phyloP scores from a whole-genome alignment of 768 basidiomycete genomes.

The Omphalotus guepiniiformis region DNA sequence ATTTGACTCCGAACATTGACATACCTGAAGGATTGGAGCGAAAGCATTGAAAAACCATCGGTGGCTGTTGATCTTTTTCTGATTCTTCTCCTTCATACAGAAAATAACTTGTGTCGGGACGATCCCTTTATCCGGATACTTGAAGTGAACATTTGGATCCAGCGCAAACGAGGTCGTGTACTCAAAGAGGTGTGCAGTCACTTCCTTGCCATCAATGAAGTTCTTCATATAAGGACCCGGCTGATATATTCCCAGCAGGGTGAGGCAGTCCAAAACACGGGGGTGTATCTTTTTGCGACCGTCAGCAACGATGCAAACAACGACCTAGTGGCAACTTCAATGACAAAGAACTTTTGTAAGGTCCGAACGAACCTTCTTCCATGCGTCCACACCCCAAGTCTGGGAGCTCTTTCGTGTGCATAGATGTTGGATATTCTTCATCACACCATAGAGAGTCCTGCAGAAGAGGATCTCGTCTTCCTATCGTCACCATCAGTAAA shows the following conservation, averaged over 20 bases:
- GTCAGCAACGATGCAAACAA: conserved; percentile 89
- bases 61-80: conserved; percentile 96
- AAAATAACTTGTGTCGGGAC: conserved; percentile 94
- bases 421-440: conserved; percentile 79
- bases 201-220: conserved; percentile 66
- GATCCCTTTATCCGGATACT: conserved; percentile 88
- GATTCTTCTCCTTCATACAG: conserved; percentile 89
- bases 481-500: conserved; percentile 30
- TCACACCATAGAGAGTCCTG: conserved; percentile 91
- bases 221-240: conserved; percentile 49
- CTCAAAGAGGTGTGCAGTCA: conserved; percentile 71
- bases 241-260: conserved; percentile 91
- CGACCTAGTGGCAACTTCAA: conserved; percentile 47
- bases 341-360: neutral
- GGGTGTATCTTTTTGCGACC: conserved; percentile 81
- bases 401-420: conserved; percentile 86
- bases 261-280: conserved; percentile 83
- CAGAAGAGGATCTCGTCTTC: conserved; percentile 90
- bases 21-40: conserved; percentile 73
- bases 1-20: no score
- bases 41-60: conserved; percentile 98
- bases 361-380: conserved; percentile 72
- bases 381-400: conserved; percentile 94
- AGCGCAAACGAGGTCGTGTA: conserved; percentile 80
- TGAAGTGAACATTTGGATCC: conserved; percentile 77